Conservation (phyloP, 1,284 basidiomycete genomes). For the Ganoderma resinaceum region DNA sequence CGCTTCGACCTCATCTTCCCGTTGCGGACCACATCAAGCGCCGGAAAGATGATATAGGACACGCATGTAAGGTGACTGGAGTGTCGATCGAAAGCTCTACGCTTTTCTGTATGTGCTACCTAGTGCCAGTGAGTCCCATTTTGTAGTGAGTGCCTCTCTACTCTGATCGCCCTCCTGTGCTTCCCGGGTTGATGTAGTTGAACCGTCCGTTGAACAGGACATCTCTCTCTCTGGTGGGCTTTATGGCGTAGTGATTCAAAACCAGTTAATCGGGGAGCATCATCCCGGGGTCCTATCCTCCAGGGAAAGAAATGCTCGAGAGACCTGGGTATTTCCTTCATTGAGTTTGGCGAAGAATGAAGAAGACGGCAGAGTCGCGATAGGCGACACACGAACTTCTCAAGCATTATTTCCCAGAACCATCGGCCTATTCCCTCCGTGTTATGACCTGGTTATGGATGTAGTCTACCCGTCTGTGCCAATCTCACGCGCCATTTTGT, state of each 20-base stretch:
- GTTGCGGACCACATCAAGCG: background rate
- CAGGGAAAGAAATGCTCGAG: background rate
- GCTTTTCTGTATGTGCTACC: background rate
- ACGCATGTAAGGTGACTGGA: background rate
- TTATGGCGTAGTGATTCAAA: background rate
- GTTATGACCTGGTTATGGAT: background rate
- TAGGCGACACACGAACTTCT: background rate
- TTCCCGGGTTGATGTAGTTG: background rate
- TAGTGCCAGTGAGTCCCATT: no score
- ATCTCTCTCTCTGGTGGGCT: background rate
- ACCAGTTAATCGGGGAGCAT: background rate
- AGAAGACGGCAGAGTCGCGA: background rate
- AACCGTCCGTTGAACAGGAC: background rate
- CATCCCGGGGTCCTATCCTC: background rate
- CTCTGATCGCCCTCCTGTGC: no score
- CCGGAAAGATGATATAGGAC: background rate
- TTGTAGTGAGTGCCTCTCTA: background rate
- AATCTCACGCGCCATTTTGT: background rate
- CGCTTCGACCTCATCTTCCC: background rate
- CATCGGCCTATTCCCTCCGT: background rate
- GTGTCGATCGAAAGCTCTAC: background rate
- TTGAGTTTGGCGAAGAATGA: background rate
- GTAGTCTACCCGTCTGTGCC: background rate
- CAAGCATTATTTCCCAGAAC: background rate
- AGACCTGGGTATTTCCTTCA: background rate